These are phyloP conservation scores for Stephania japonica DNA, from an alignment of 164 flowering plant species.

Conservation along the genomic window DNA sequence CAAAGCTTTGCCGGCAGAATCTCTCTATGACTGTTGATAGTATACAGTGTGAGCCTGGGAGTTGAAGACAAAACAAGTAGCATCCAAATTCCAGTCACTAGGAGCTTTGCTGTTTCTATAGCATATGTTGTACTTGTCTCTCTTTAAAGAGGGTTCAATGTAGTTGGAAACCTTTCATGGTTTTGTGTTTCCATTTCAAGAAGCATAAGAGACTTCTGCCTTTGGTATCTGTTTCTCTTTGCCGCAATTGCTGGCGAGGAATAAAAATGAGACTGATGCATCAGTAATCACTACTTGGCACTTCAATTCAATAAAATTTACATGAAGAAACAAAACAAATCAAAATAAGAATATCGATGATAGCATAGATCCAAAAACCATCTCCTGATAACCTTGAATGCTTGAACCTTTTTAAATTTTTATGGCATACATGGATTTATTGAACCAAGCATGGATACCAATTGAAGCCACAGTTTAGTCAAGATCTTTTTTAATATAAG, in stretches of 20 bases:
- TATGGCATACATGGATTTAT: neutral
- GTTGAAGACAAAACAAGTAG: neutral
- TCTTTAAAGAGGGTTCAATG: slow-evolving; percentile 33
- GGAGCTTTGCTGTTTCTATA: neutral
- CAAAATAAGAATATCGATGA: neutral
- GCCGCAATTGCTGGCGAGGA: slow-evolving; percentile 72
- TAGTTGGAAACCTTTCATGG: slow-evolving; percentile 66
- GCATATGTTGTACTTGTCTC: neutral
- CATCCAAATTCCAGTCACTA: neutral
- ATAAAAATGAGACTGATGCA: neutral
- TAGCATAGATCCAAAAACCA: neutral
- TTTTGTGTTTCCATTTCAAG: slow-evolving; percentile 94
- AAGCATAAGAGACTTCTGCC: slow-evolving; percentile 93
- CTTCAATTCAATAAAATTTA: neutral
- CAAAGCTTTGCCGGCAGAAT: neutral
- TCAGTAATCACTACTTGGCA: neutral
- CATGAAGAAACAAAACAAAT: neutral
- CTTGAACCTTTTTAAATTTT: neutral
- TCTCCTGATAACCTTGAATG: neutral
- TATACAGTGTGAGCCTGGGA: neutral
- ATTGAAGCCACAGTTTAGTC: too few relatives aligned
- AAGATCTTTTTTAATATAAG: too few relatives aligned
- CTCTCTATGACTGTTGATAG: neutral
- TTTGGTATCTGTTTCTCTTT: slow-evolving; percentile 84
- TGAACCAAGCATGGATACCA: neutral